Evolutionary conservation across 768 basidiomycete species (phyloP), one percentile per base, ranked within the genome.

Genomic region (Collybia mongolica): DNA sequence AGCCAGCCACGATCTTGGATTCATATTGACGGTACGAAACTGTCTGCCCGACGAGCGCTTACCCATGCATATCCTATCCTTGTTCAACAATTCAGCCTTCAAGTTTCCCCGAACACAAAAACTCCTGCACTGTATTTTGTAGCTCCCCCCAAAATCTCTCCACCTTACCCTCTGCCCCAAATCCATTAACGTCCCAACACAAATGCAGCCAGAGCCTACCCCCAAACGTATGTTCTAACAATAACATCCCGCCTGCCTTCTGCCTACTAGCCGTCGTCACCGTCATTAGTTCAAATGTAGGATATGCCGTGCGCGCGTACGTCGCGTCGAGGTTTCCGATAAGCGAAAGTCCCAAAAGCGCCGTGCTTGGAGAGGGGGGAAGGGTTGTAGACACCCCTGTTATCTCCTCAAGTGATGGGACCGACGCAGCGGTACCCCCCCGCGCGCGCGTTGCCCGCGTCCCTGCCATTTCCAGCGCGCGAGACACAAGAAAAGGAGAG

Each of bases 301-400:
- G 72, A 65, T 75, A 86, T 1, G 63, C 49, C 26, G 68, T 61
- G 51, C 83, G 81, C 51, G 72, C 71, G 65, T 86, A 88, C 14
- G 80, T 80, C 5, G 72, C 79, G 56, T 88, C 85, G 29, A 86
- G 70, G 60, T 86, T 86, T 5, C 86, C 86, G 29, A 87, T 76
- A 56, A 87, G 73, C 11, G 86, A 88, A 24, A 87, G 65, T 0
- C 86, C 86, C 51, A 86, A 71, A 14, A 88, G 62, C 5, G 63
- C 58, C 6, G 49, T 35, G 41, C 61, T 65, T 18, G 61, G 69
- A 22, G 65, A 58, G 1, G 69, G 61, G 6, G 65, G 57, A 53
- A 19, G 28, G 12, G 29, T n/a, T 17, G 37, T 15, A 3, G 42
- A 26, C 39, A 36, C 15, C 20, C 17, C 18, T 14, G 36, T 32